Evolutionary conservation across 2,329 filamentous ascomycete genomes (phyloP), one percentile per base, ranked within the genome.

Genomic region (Trichoderma oligosporum): DNA sequence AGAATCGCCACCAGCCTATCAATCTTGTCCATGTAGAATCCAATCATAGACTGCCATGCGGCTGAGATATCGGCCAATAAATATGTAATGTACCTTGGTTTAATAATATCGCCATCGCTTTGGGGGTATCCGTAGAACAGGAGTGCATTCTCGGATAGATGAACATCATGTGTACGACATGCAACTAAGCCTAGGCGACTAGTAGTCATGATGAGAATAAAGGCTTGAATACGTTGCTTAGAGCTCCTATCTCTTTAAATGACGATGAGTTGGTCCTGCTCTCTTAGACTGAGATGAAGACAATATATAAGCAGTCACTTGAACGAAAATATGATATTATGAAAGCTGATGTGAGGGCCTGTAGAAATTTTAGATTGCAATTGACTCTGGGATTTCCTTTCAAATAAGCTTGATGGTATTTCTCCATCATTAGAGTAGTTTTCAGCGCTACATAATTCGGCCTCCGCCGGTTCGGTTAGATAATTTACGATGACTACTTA

Each of bases 81-180:
- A 16, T 6, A 9, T 22, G 25, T 11, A 27, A 16, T 6, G 8
- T 22, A 18, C 31, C 24, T 38, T 46, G 42, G 18, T 8, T 29
- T 27, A n/a, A 18, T 8, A 14, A 35, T 35, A 14, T 9, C 14
- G 31, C 31, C 16, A 5, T 46, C 12, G 24, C 6, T 29, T 36
- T 16, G 22, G 42, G 52, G 7, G 41, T 53, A 33, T 44, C 46
- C 38, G 52, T 29, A 45, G 24, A 12, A 45, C 29, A 49, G 27
- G 25, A 12, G 31, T 20, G 12, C 27, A 14, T 33, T 22, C 11
- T 41, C 54, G 45, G 45, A 20, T 51, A 42, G 46, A 51, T 35
- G 35, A 41, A 8, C 12, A 18, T 33, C 20, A 31, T 51, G 54
- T 51, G 54, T 51, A 29, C 36, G 35, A 51, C 35, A 51, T 39